phyloP scores from a whole-genome alignment of 2,329 filamentous ascomycete genomes.

The Colletotrichum cordylinicola region DNA sequence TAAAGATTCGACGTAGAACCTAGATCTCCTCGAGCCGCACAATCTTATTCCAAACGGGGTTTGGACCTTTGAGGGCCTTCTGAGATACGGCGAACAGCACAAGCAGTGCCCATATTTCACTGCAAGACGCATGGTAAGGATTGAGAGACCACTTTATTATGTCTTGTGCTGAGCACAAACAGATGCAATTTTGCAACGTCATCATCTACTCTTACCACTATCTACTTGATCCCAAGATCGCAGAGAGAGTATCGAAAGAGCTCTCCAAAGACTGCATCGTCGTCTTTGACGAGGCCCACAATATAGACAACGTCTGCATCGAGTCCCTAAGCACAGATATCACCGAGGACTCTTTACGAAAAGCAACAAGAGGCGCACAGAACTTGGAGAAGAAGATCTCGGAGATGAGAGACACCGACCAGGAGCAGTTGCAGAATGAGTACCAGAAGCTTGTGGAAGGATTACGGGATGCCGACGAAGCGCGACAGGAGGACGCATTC shows the following conservation, averaged over 20 bases:
- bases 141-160: not conserved
- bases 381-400: constrained; percentile 90
- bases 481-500: constrained; percentile 91
- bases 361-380: constrained; percentile 86
- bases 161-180: not conserved
- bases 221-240: constrained; percentile 95
- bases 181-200: constrained; percentile 99
- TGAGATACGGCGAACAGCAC: constrained; percentile 90
- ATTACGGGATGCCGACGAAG: constrained; percentile 84
- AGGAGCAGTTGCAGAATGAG: constrained; percentile 91
- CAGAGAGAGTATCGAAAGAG: constrained; percentile 92
- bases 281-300: constrained; percentile 98
- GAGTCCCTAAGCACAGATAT: constrained; percentile 96
- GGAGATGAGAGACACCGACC: constrained; percentile 95
- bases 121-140: constrained; percentile 82
- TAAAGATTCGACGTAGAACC: constrained; percentile 63
- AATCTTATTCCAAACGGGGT: constrained; percentile 94
- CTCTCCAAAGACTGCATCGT: constrained; percentile 98
- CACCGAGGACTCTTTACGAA: constrained; percentile 91
- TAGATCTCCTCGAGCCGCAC: constrained; percentile 92
- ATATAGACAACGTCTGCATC: constrained; percentile 99
- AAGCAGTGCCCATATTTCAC: constrained; percentile 99
- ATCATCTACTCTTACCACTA: constrained; percentile 99
- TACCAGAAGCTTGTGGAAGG: constrained; percentile 96
- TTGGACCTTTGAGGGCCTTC: constrained; percentile 90